Conservation (phyloP, 495 filamentous ascomycete genomes). For the Talaromyces nanjingensis region DNA sequence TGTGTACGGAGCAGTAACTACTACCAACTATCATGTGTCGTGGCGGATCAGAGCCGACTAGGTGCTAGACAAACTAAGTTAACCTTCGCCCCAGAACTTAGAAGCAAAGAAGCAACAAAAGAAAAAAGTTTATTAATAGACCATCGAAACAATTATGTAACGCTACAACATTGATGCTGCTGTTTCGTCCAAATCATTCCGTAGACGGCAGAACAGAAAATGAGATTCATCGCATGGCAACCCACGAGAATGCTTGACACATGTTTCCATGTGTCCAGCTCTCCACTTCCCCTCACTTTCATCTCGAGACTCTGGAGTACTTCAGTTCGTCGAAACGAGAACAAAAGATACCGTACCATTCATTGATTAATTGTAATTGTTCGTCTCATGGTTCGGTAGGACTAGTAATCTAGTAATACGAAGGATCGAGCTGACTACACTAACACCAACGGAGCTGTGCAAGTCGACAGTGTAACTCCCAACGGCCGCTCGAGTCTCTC, state of each 20-base stretch:
- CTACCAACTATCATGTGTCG: too few species aligned
- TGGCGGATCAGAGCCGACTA: too few species aligned
- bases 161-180: constrained; percentile 6
- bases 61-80: neutral
- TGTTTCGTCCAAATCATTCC: neutral
- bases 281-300: neutral
- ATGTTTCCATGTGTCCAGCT: constrained; percentile 2
- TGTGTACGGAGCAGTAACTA: too few species aligned
- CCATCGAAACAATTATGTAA: neutral
- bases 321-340: neutral
- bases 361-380: neutral
- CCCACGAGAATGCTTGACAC: neutral
- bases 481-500: neutral
- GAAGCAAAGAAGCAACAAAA: neutral
- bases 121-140: neutral
- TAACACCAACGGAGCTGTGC: too few species aligned
- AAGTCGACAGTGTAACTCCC: too few species aligned
- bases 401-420: neutral
- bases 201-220: neutral
- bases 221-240: neutral
- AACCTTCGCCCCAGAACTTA: neutral
- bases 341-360: neutral
- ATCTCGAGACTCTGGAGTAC: neutral
- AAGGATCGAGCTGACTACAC: too few species aligned
- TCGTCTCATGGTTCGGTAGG: neutral